Conservation (phyloP, 805 yeast genomes). For the Candida glaebosa region DNA sequence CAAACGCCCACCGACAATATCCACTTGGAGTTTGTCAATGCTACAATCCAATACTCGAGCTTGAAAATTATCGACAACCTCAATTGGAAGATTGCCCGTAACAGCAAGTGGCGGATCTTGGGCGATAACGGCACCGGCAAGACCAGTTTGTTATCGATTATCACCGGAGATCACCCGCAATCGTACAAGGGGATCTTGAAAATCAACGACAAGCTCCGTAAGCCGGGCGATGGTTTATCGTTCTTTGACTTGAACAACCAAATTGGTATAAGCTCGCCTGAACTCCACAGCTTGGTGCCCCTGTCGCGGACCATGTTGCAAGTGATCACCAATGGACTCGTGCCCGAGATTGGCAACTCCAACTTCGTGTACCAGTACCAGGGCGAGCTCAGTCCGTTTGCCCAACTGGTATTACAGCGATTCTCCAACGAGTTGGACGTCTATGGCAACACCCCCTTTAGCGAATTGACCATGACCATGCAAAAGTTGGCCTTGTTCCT, state of each 20-base stretch:
- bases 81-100: slow-evolving; percentile 61
- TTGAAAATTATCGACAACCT: slow-evolving; percentile 57
- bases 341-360: slow-evolving; percentile 54
- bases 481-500: slow-evolving; percentile 78
- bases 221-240: slow-evolving; percentile 66
- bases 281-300: slow-evolving; percentile 85
- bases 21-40: slow-evolving; percentile 49
- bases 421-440: slow-evolving; percentile 30
- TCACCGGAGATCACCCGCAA: slow-evolving; percentile 96
- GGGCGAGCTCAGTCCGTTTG: slow-evolving; percentile 12
- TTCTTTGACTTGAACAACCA: slow-evolving; percentile 73
- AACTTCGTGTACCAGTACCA: slow-evolving; percentile 38
- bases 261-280: slow-evolving; percentile 92
- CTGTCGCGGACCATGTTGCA: slow-evolving; percentile 46
- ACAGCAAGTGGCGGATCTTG: slow-evolving; percentile 83
- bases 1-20: no score
- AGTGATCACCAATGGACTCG: slow-evolving; percentile 68
- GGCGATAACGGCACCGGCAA: slow-evolving; percentile 95
- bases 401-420: slow-evolving; percentile 14
- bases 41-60: slow-evolving; percentile 66
- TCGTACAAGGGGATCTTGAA: slow-evolving; percentile 76
- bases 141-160: slow-evolving; percentile 76
- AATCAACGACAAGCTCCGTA: slow-evolving; percentile 63
- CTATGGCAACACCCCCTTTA: slow-evolving; percentile 41
- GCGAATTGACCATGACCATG: slow-evolving; percentile 58